A percentile compares a stretch with the other conserved stretches of the same genome.
phyloP scores from a whole-genome alignment of 2,329 filamentous ascomycete species.

The Microdochium nivale region DNA sequence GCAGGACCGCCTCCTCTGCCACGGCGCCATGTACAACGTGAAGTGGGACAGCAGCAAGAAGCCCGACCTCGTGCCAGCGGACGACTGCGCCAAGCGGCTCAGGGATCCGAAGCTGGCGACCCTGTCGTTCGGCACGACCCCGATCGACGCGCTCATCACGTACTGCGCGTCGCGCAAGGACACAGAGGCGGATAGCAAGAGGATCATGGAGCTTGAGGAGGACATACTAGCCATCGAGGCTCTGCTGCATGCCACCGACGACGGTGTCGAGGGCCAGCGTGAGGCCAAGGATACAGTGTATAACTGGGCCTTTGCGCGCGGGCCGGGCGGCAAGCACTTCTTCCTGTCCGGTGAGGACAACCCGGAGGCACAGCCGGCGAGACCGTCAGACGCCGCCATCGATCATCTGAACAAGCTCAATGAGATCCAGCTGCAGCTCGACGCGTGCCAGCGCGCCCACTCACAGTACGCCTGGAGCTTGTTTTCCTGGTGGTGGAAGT shows the following conservation, averaged over 20 bases:
- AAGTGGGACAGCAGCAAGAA: slow-evolving; percentile 19
- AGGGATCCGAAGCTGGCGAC: slow-evolving; percentile 9
- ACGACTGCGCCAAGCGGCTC: slow-evolving; percentile 12
- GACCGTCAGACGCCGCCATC: background rate
- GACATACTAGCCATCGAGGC: slow-evolving; percentile 17
- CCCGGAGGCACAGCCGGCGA: slow-evolving; percentile 1
- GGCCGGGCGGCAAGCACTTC: slow-evolving; percentile 16
- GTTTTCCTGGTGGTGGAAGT: slow-evolving; percentile 33
- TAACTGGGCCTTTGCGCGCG: slow-evolving; percentile 18
- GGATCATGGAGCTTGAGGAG: slow-evolving; percentile 13
- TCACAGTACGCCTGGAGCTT: slow-evolving; percentile 26
- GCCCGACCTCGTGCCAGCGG: slow-evolving; percentile 20
- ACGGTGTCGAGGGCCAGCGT: slow-evolving; percentile 20
- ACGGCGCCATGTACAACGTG: slow-evolving; percentile 29
- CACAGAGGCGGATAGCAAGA: background rate
- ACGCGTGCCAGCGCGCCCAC: slow-evolving; percentile 9
- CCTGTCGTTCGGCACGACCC: slow-evolving; percentile 26
- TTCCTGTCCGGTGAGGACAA: slow-evolving; percentile 12
- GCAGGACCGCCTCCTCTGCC: slow-evolving; percentile 16
- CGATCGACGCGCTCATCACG: slow-evolving; percentile 26
- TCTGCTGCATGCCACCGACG: slow-evolving; percentile 18
- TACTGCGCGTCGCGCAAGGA: slow-evolving; percentile 19
- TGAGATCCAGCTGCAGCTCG: slow-evolving; percentile 11
- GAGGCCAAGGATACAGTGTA: slow-evolving; percentile 20
- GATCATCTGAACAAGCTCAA: slow-evolving; percentile 13